phyloP scores from a whole-genome alignment of 1,139 yeast genomes.

The Geotrichum fermentans region DNA sequence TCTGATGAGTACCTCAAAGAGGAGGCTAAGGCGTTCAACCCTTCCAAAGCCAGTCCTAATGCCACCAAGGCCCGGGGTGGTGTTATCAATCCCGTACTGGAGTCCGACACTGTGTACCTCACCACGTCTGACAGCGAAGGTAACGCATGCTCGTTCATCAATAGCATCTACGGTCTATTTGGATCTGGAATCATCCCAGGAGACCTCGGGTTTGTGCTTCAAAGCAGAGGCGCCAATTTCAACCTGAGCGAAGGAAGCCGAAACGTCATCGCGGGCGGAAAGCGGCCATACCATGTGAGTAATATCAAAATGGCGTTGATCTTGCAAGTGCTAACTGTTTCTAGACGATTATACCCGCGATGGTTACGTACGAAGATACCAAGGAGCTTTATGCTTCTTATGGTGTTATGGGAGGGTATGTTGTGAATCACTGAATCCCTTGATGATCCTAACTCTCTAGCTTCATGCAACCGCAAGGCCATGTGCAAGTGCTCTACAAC shows the following conservation, averaged over 20 bases:
- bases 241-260: constrained; percentile 53
- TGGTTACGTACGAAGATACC: constrained; percentile 49
- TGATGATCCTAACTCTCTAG: constrained; percentile 8
- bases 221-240: constrained; percentile 75
- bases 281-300: constrained; percentile 61
- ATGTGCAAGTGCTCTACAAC: constrained; percentile 70
- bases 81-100: constrained; percentile 58
- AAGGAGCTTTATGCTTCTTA: constrained; percentile 58
- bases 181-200: constrained; percentile 71
- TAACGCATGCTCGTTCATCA: constrained; percentile 77
- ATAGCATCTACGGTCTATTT: constrained; percentile 65
- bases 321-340: not conserved
- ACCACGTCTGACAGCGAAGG: constrained; percentile 67
- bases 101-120: constrained; percentile 74
- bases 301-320: too few relatives aligned
- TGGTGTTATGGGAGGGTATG: constrained; percentile 77
- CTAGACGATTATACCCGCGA: constrained; percentile 70
- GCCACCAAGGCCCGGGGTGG: constrained; percentile 43
- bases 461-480: constrained; percentile 83
- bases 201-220: constrained; percentile 65
- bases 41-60: constrained; percentile 41
- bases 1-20: constrained; percentile 44
- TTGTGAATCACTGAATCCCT: not conserved
- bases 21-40: constrained; percentile 48
- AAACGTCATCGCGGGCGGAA: constrained; percentile 62